Conservation (phyloP, 345 rosid species). For the Euphorbia tirucalli region DNA sequence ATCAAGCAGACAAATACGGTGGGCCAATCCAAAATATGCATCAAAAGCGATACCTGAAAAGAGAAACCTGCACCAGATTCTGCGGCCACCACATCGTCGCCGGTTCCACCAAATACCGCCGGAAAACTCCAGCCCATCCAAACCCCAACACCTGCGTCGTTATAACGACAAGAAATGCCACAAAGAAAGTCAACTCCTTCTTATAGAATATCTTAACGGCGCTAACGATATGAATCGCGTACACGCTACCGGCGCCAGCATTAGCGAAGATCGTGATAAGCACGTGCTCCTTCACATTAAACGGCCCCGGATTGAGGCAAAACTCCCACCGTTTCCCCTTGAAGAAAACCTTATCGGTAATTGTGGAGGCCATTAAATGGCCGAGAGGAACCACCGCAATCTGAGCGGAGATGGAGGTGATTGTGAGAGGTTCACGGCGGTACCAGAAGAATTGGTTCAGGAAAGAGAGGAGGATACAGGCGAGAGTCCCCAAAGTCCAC, state of each 20-base stretch:
- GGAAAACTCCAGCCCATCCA: constrained; percentile 73
- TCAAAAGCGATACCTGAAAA: constrained; percentile 45
- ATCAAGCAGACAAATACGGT: too few relatives aligned
- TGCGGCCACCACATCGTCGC: constrained; percentile 90
- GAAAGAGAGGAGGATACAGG: constrained; percentile 66
- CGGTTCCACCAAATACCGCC: constrained; percentile 70
- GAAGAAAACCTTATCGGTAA: constrained; percentile 44
- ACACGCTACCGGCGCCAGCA: constrained; percentile 57
- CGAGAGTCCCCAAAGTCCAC: constrained; percentile 50
- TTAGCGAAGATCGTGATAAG: constrained; percentile 66
- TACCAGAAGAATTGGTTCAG: constrained; percentile 78
- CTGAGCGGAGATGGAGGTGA: constrained; percentile 64
- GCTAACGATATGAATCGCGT: constrained; percentile 59
- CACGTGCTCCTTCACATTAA: constrained; percentile 70
- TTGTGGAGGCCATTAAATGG: constrained; percentile 49
- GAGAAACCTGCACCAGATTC: constrained; percentile 67
- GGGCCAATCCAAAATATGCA: neutral
- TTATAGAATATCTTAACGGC: constrained; percentile 58
- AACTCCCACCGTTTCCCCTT: constrained; percentile 40
- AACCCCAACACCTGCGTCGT: constrained; percentile 69
- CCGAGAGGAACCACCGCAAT: constrained; percentile 68
- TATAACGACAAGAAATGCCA: constrained; percentile 51
- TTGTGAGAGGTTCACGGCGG: constrained; percentile 62
- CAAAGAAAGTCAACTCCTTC: constrained; percentile 41
- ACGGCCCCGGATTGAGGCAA: constrained; percentile 61